Conservation (phyloP, 1,139 yeast species). For the Yamadazyma buinensis region DNA sequence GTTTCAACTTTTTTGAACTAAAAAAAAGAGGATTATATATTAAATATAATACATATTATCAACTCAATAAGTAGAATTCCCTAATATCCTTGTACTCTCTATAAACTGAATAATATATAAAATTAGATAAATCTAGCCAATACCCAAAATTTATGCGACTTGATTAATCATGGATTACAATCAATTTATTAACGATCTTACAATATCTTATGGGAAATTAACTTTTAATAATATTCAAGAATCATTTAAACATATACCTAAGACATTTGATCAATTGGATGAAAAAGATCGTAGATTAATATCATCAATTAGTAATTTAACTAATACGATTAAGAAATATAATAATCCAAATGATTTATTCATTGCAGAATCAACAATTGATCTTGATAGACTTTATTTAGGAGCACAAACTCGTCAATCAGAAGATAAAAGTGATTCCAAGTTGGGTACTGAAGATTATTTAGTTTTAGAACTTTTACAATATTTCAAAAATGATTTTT, state of each 20-base stretch:
- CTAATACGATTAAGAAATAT: slow-evolving; percentile 3
- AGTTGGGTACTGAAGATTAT: slow-evolving; percentile 52
- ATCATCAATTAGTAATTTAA: not conserved
- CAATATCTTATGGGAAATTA: slow-evolving; percentile 4
- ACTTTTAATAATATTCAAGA: slow-evolving; percentile 1
- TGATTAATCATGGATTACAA: too few relatives aligned
- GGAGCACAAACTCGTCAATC: slow-evolving; percentile 28
- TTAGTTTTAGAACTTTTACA: slow-evolving; percentile 63
- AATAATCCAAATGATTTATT: slow-evolving; percentile 13
- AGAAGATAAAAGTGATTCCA: not conserved
- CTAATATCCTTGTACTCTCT: too few relatives aligned
- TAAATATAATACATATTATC: too few relatives aligned
- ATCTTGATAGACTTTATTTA: slow-evolving; percentile 31
- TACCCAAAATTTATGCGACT: too few relatives aligned
- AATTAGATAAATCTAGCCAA: too few relatives aligned
- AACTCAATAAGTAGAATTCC: too few relatives aligned
- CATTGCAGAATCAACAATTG: slow-evolving; percentile 31
- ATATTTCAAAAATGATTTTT: slow-evolving; percentile 80
- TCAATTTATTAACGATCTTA: too few relatives aligned
- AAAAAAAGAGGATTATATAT: too few relatives aligned
- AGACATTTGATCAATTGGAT: not conserved
- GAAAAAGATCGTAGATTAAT: slow-evolving; percentile 12
- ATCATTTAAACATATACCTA: not conserved
- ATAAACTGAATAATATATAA: too few relatives aligned
- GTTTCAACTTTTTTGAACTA: too few relatives aligned